Conservation (phyloP, 2,329 filamentous ascomycete species). For the Colletotrichum phormii region DNA sequence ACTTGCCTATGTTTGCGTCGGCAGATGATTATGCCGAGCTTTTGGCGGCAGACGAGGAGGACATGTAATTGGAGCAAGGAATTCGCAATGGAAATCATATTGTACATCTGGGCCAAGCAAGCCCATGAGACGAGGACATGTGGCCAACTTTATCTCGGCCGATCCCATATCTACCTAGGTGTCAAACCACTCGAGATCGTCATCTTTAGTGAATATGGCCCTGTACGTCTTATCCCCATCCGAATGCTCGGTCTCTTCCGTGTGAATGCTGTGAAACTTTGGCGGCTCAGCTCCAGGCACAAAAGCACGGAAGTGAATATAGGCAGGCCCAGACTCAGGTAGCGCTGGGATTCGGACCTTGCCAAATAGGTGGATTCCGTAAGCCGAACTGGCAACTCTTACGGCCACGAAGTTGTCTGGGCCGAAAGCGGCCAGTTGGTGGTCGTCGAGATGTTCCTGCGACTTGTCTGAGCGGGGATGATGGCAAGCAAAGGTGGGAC, state of each 20-base stretch:
- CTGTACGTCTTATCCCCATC: constrained; percentile 57
- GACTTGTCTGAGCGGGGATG: constrained; percentile 10
- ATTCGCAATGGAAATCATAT: neutral
- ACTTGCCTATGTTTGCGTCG: constrained; percentile 91
- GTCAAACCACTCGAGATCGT: constrained; percentile 65
- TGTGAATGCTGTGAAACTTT: constrained; percentile 60
- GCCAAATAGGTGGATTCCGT: constrained; percentile 62
- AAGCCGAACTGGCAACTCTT: constrained; percentile 58
- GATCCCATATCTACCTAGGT: constrained; percentile 43
- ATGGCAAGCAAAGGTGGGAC: neutral
- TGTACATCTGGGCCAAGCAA: neutral
- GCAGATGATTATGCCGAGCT: constrained; percentile 93
- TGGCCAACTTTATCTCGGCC: neutral
- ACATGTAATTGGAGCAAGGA: constrained; percentile 41
- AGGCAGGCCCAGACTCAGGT: constrained; percentile 50
- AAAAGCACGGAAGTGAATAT: constrained; percentile 62
- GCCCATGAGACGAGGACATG: neutral
- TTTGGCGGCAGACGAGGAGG: constrained; percentile 80
- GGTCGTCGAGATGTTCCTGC: constrained; percentile 49
- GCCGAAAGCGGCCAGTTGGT: constrained; percentile 50
- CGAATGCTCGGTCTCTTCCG: constrained; percentile 55
- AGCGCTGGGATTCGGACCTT: constrained; percentile 59
- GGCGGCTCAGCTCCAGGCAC: constrained; percentile 47
- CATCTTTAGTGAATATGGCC: constrained; percentile 59
- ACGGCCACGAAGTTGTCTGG: constrained; percentile 56